These are phyloP conservation scores for Kondoa subrosea DNA, from an alignment of 768 basidiomycete genomes.

Conservation along the genomic window DNA sequence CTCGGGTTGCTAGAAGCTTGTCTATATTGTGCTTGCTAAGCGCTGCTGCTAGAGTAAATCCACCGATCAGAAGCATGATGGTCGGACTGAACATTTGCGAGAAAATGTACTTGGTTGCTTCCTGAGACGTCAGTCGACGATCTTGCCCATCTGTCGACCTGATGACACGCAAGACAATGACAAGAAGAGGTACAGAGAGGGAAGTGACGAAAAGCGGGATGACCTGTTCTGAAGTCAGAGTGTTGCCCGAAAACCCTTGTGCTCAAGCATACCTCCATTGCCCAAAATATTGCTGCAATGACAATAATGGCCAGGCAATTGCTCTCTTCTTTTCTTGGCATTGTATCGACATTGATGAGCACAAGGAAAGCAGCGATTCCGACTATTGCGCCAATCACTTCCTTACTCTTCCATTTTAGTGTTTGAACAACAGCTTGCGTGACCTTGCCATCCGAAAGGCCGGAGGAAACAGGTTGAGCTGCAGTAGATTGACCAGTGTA, in stretches of 20 bases:
- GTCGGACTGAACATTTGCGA: slow-evolving; percentile 93
- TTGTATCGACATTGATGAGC: slow-evolving; percentile 46
- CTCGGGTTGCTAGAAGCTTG: slow-evolving; percentile 65
- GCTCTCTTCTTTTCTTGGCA: slow-evolving; percentile 56
- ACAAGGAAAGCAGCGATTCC: slow-evolving; percentile 46
- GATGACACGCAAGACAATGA: slow-evolving; percentile 69
- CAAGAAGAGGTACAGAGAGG: slow-evolving; percentile 65
- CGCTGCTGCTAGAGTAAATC: slow-evolving; percentile 93
- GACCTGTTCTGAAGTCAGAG: slow-evolving; percentile 41
- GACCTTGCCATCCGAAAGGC: not conserved
- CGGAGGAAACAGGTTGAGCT: slow-evolving; percentile 1
- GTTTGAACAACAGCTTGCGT: slow-evolving; percentile 15
- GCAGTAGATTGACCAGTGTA: slow-evolving; percentile 27
- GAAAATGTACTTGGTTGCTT: slow-evolving; percentile 84
- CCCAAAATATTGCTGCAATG: slow-evolving; percentile 88
- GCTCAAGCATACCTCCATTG: slow-evolving; percentile 55
- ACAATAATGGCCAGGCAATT: slow-evolving; percentile 75
- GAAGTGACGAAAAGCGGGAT: slow-evolving; percentile 97
- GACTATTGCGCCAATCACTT: slow-evolving; percentile 29
- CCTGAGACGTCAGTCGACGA: slow-evolving; percentile 41
- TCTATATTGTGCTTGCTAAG: slow-evolving; percentile 91
- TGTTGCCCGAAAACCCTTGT: no score
- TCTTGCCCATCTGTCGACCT: slow-evolving; percentile 42
- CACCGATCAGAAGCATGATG: slow-evolving; percentile 72
- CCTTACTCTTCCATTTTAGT: slow-evolving; percentile 39